Evolutionary conservation across 2,329 filamentous ascomycete genomes (phyloP).

Genomic region (Ascochyta clinopodiicola): DNA sequence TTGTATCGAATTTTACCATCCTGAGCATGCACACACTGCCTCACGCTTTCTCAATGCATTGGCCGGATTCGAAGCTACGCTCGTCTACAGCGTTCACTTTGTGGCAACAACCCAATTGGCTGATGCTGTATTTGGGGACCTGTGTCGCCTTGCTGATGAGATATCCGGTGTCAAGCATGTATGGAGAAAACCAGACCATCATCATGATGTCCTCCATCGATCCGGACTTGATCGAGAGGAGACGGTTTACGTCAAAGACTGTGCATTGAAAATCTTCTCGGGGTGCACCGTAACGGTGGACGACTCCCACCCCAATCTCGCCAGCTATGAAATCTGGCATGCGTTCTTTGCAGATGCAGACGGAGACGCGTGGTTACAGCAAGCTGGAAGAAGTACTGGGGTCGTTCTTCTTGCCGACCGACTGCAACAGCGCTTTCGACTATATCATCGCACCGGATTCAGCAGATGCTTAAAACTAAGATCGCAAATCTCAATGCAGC

Average conservation of each 20-base stretch:
- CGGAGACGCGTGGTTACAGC: neutral
- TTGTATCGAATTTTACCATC: neutral
- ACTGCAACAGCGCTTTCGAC: neutral
- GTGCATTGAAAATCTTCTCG: neutral
- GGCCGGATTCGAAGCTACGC: neutral
- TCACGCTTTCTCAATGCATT: neutral
- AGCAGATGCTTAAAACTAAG: neutral
- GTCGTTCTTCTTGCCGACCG: neutral
- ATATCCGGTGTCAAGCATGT: neutral
- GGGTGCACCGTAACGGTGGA: neutral
- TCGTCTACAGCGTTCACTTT: neutral
- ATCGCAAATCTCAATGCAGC: neutral
- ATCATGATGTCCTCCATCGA: neutral
- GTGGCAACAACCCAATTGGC: neutral
- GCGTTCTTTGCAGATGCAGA: neutral
- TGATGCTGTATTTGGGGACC: neutral
- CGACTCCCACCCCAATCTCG: neutral
- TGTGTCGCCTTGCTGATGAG: neutral
- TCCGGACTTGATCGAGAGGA: neutral
- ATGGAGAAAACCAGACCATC: neutral
- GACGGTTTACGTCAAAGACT: neutral
- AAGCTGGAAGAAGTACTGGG: neutral
- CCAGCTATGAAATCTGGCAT: neutral
- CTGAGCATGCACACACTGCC: neutral
- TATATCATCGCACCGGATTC: neutral